phyloP scores from a whole-genome alignment of 2,329 filamentous ascomycete species.

The Nothophaeocryptopus gaeumannii region DNA sequence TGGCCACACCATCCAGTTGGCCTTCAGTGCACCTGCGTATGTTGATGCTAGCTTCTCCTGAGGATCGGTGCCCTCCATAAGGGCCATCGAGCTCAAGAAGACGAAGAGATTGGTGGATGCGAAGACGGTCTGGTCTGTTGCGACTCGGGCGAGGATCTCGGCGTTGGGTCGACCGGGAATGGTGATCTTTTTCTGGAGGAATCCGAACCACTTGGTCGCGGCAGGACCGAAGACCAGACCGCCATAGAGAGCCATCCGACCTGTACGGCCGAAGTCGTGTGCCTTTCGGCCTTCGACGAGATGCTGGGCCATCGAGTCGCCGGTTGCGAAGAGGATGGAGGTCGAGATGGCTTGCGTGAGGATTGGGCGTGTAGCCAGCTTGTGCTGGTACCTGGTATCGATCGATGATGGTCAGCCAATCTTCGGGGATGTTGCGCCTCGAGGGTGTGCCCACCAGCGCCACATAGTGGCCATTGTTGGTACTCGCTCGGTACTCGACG shows the following conservation, averaged over 20 bases:
- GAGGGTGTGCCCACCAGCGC: too few species aligned
- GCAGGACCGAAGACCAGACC: constrained; percentile 81
- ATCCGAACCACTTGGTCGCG: constrained; percentile 80
- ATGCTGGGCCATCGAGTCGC: constrained; percentile 89
- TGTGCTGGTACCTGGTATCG: constrained; percentile 72
- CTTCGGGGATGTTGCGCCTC: too few species aligned
- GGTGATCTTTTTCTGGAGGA: constrained; percentile 69
- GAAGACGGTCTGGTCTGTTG: constrained; percentile 76
- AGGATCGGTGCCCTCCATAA: constrained; percentile 47
- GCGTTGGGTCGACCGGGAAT: constrained; percentile 61
- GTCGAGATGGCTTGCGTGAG: constrained; percentile 90
- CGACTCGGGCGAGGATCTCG: constrained; percentile 75
- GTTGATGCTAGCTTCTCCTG: constrained; percentile 68
- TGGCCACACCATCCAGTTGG: constrained; percentile 89
- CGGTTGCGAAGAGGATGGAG: constrained; percentile 85
- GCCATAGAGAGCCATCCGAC: constrained; percentile 77
- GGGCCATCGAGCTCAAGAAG: constrained; percentile 80
- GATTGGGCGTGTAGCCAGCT: constrained; percentile 74
- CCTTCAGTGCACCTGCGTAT: constrained; percentile 69
- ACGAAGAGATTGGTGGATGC: constrained; percentile 77
- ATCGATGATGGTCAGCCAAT: too few species aligned
- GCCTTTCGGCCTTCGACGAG: constrained; percentile 77
- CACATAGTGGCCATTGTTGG: too few species aligned
- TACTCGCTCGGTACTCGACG: too few species aligned
- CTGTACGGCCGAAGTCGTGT: constrained; percentile 69